Evolutionary conservation across 805 yeast species (phyloP).

Genomic region (Cyberlindnera mississippiensis): DNA sequence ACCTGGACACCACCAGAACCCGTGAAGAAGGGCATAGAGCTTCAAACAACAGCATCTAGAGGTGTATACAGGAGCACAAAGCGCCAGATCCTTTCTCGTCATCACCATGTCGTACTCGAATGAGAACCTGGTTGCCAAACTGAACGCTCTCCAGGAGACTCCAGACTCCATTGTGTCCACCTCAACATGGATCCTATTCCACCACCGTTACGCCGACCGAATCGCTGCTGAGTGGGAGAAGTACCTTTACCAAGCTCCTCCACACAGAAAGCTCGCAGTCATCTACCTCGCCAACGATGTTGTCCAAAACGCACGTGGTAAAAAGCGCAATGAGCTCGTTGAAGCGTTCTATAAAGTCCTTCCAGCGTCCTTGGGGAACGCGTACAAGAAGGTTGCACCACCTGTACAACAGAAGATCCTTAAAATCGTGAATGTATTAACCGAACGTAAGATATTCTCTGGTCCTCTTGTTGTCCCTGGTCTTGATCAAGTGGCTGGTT

Average conservation of each 20-base stretch:
- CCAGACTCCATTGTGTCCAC: conserved; percentile 73
- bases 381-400: conserved; percentile 18
- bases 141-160: conserved; percentile 49
- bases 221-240: conserved; percentile 52
- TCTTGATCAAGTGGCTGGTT: not conserved
- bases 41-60: not conserved
- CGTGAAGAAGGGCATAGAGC: not conserved
- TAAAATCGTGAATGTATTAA: conserved; percentile 56
- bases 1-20: conserved; percentile 5
- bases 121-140: conserved; percentile 45
- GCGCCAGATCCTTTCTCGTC: not conserved
- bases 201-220: conserved; percentile 51
- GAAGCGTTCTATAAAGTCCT: conserved; percentile 51
- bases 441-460: conserved; percentile 45
- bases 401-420: conserved; percentile 34
- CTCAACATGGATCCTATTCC: conserved; percentile 71
- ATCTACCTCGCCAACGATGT: conserved; percentile 78
- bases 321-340: conserved; percentile 54
- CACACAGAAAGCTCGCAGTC: conserved; percentile 48
- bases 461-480: conserved; percentile 10
- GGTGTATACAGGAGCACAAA: not conserved
- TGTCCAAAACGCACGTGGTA: conserved; percentile 70
- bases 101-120: conserved; percentile 43
- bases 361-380: conserved; percentile 36
- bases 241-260: conserved; percentile 31